Percentiles rank a stretch among this genome's conserved stretches.
Evolutionary conservation across 768 basidiomycete species (phyloP).

Genomic region (Leccinum imitatum): DNA sequence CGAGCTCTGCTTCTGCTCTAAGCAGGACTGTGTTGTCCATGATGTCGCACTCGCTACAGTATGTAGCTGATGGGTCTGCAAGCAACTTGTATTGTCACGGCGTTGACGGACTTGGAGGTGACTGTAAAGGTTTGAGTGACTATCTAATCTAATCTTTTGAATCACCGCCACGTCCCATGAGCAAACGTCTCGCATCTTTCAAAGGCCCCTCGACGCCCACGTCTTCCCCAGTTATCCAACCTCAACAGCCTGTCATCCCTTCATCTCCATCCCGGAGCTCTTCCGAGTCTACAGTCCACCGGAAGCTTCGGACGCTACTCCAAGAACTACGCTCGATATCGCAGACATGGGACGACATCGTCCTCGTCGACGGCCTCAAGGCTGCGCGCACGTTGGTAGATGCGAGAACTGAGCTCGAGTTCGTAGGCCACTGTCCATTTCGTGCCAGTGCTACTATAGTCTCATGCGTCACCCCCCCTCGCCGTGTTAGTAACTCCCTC

Average conservation of each 20-base stretch:
- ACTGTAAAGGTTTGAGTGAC: too few relatives aligned
- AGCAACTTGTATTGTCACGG: too few relatives aligned
- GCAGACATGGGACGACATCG: slow-evolving; percentile 81
- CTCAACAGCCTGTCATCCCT: slow-evolving; percentile 36
- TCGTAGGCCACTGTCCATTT: slow-evolving; percentile 31
- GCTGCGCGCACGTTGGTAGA: slow-evolving; percentile 72
- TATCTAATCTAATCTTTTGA: slow-evolving; percentile 25
- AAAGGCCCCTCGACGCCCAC: slow-evolving; percentile 76
- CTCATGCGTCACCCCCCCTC: background rate
- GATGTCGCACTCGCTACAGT: too few relatives aligned
- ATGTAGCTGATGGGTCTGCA: background rate
- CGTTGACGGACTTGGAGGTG: background rate
- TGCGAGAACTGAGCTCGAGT: slow-evolving; percentile 84
- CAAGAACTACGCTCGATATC: slow-evolving; percentile 64
- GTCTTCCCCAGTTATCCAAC: slow-evolving; percentile 57
- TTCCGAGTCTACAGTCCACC: slow-evolving; percentile 76
- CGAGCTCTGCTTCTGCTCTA: slow-evolving; percentile 33
- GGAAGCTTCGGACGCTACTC: slow-evolving; percentile 66
- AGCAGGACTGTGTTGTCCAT: slow-evolving; percentile 32
- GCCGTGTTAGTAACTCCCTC: slow-evolving; percentile 56
- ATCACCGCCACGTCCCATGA: slow-evolving; percentile 33
- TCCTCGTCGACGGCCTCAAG: slow-evolving; percentile 76
- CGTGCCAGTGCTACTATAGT: background rate
- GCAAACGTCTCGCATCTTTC: slow-evolving; percentile 70
- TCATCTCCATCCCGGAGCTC: slow-evolving; percentile 38